A percentile compares a stretch with the other conserved stretches of the same genome.
Conservation (phyloP, 257 asterid genomes). For the Solanum chmielewskii region DNA sequence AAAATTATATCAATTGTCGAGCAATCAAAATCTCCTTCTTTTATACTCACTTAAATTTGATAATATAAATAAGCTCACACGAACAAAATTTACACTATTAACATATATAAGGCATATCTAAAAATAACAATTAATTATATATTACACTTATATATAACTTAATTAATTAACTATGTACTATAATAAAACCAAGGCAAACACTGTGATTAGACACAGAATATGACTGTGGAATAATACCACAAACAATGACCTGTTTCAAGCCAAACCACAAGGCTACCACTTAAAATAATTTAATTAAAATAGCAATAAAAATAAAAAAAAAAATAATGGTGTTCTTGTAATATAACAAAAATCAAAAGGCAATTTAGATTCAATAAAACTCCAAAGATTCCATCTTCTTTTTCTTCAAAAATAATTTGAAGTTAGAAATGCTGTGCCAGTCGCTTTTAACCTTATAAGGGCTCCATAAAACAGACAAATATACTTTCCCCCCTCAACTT, state of each 20-base stretch:
- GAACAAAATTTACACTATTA: background rate
- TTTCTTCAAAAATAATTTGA: background rate
- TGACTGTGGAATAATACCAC: conserved; percentile 11
- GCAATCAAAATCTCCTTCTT: background rate
- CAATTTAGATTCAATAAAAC: background rate
- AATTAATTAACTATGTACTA: background rate
- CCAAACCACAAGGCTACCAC: conserved; percentile 1
- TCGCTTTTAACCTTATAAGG: background rate
- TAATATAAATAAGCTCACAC: background rate
- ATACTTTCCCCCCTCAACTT: background rate
- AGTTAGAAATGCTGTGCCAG: background rate
- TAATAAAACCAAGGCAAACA: background rate
- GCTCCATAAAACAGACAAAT: conserved; percentile 18
- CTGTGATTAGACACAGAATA: background rate
- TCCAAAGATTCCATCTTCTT: conserved; percentile 23
- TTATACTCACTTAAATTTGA: background rate
- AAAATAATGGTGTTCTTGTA: conserved; percentile 17
- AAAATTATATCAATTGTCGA: background rate
- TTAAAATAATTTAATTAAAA: background rate
- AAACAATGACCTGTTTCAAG: background rate
- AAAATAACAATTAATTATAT: background rate
- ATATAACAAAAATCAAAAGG: conserved; percentile 16
- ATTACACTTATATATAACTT: background rate
- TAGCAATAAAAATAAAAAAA: background rate
- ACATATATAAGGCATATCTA: background rate